Base-by-base conservation (phyloP, 148 eudicot species). In the Vaccinium myrtillus region DNA sequence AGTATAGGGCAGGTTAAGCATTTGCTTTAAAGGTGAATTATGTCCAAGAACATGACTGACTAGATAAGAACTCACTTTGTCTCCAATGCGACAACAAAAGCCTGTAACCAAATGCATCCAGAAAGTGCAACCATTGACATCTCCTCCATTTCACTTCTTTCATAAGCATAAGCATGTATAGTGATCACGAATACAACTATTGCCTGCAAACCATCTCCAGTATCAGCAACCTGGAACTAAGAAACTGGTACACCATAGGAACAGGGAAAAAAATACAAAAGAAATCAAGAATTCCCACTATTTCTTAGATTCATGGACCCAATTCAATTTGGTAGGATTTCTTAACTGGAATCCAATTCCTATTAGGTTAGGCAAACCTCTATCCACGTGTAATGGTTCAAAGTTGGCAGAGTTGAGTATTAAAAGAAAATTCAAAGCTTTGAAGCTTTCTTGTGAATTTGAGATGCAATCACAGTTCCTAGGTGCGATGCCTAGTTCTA, bases 31-130 rank as follows among this genome's bases (percentile, higher is more conserved):
- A 79, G 49, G 59, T 8, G 36, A 78, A 67, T 71, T 43, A 83
- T 43, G 23, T 65, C 71, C 15, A 23, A 43, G 43, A 80, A 18
- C 21, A 53, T 43, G 15, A 59, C 27, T 77, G 16, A 77, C 74
- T 27, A 82, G 70, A 81, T 48, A 56, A 85, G 75, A 75, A 84
- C 98, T 88, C 91, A 97, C 98, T 97, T 97, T 76, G 99, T 95
- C 90, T 97, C 99, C 58, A 97, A 23, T 27, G 95, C 91, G 46
- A 97, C 92, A 67, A 97, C 99, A 89, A 94, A 95, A 85, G 98
- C 98, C 90, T 97, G 99, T 93, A 95, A 85, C 99, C 99, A 97
- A 87, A 97, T 92, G 89, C 99, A 97, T 87, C 99, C 99, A 79
- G 99, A 97, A 77, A 97, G 94, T 30, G 99, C 98, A 61, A 95